Conservation (phyloP, 305 asterid species). For the Withania somnifera region DNA sequence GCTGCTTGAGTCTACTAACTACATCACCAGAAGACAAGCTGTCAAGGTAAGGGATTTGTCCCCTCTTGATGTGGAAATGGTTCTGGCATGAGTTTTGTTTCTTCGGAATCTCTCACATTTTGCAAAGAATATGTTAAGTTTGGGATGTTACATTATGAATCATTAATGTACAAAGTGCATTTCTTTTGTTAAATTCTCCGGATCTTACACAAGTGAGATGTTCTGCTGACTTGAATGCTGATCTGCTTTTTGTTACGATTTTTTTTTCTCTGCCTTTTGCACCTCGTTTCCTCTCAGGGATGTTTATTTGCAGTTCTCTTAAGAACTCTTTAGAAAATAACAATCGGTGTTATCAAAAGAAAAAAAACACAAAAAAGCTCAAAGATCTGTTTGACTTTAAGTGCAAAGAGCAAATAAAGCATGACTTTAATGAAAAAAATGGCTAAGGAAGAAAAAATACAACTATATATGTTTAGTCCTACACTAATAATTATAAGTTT, state of each 20-base stretch:
- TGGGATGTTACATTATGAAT: neutral
- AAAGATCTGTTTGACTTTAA: neutral
- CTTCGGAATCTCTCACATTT: neutral
- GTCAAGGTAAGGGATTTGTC: constrained; percentile 14
- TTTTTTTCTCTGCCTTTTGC: neutral
- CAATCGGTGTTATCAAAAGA: neutral
- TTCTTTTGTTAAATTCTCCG: neutral
- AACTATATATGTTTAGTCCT: neutral
- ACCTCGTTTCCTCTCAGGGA: neutral
- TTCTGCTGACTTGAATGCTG: neutral
- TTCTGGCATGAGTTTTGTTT: neutral
- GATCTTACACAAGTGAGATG: neutral
- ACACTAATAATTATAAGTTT: neutral
- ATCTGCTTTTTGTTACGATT: neutral
- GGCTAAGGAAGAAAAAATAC: neutral
- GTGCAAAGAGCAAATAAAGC: neutral
- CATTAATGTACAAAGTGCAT: neutral
- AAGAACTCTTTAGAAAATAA: neutral
- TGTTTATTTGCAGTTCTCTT: neutral
- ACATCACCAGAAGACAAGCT: constrained; percentile 29
- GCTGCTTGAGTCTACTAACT: constrained; percentile 22
- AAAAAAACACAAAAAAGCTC: neutral
- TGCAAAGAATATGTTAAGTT: neutral
- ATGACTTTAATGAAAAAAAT: neutral
- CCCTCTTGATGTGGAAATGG: neutral